Evolutionary conservation across 2,329 filamentous ascomycete genomes (phyloP), one percentile per base, ranked within the genome.

Genomic region (Arthrobotrys conoides): DNA sequence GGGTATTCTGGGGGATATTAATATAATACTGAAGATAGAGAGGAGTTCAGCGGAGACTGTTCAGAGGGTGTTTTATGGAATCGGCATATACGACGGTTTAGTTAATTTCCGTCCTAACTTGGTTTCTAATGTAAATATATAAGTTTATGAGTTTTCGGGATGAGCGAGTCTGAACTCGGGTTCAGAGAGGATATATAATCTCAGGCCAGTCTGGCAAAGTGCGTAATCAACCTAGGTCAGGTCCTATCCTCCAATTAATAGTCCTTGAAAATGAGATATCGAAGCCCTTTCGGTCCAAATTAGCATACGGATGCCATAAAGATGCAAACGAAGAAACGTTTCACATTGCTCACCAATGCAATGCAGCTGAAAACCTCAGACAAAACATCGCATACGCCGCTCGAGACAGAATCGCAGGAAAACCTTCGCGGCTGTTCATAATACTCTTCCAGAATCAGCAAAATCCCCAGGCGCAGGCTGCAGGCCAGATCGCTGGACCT

Each of bases 111-210:
- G 1, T 27, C 16, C 14, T n/a, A n/a, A n/a, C n/a, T 18, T 18
- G 51, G 18, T 18, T 46, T 55, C 22, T 30, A 30, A 22, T 64
- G 61, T 65, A 30, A 30, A 64, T 48, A 65, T 65, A 65, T 64
- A 46, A 48, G 22, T 20, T 5, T 51, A 14, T 49, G 14, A 30
- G 36, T 51, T n/a, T 55, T 71, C 68, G 68, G 68, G 5, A 41
- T 71, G 33, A 65, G 68, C 68, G 57, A 71, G 14, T 48, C 14
- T 64, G 46, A 33, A 55, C 44, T 64, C 24, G 20, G 16, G 5
- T n/a, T 24, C 9, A 44, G 57, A 44, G 44, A n/a, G 33, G 30
- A 59, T n/a, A 59, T 24, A 59, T 59, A 38, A 59, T 38, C n/a
- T 59, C 57, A 61, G 57, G 57, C 57, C 57, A 61, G 57, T 61